A percentile compares a stretch with the other conserved stretches of the same genome.
Conservation (phyloP, 805 yeast species). For the Suhomyces vadensis region DNA sequence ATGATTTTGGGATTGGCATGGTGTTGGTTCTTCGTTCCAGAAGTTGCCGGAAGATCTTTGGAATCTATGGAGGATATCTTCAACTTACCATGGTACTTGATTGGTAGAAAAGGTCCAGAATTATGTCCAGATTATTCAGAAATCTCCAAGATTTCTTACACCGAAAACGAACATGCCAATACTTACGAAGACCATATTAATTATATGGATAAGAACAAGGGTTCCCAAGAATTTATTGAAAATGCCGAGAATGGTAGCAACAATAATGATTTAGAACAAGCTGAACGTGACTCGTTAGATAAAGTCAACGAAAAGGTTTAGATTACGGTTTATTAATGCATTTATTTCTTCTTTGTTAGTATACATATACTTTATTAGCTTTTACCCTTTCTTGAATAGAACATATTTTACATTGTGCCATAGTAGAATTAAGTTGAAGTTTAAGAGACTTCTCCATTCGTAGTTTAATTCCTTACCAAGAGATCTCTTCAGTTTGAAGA, state of each 20-base stretch:
- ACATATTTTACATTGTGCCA: too few relatives aligned
- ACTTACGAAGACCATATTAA: slow-evolving; percentile 12
- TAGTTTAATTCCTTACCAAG: too few relatives aligned
- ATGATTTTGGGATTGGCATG: slow-evolving; percentile 20
- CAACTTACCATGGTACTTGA: slow-evolving; percentile 28
- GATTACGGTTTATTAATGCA: not conserved
- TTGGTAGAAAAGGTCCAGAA: slow-evolving; percentile 26
- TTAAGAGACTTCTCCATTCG: too few relatives aligned
- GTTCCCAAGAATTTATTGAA: slow-evolving; percentile 10
- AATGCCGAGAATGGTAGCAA: slow-evolving; percentile 8
- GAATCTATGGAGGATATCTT: slow-evolving; percentile 28
- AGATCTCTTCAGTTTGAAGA: too few relatives aligned
- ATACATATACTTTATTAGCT: too few relatives aligned
- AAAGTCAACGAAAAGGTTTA: not conserved
- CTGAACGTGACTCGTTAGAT: not conserved
- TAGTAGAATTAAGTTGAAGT: too few relatives aligned
- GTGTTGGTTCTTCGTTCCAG: slow-evolving; percentile 29
- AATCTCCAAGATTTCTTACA: slow-evolving; percentile 19
- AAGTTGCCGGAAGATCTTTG: slow-evolving; percentile 27
- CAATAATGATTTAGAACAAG: not conserved
- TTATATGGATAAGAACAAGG: slow-evolving; percentile 11
- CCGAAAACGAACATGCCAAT: slow-evolving; percentile 4
- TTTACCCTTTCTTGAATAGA: too few relatives aligned
- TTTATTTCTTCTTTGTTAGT: not conserved
- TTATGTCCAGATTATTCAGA: slow-evolving; percentile 30